Conservation (phyloP, 2,329 filamentous ascomycete species). For the Fusarium torreyae region DNA sequence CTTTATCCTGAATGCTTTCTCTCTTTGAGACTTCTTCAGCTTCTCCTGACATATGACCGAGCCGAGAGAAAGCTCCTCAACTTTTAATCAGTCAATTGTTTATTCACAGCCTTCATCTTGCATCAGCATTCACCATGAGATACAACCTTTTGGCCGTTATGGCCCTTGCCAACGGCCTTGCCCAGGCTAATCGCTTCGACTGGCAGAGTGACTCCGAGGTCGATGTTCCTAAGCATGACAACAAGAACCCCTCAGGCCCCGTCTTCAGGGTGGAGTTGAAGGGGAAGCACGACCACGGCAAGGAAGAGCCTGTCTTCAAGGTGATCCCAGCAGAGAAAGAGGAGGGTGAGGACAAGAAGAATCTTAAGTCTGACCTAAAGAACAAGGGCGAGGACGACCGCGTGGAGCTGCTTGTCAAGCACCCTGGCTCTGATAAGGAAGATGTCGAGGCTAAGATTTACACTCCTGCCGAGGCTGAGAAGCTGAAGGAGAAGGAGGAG, state of each 20-base stretch:
- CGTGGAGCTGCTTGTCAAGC: slow-evolving; percentile 14
- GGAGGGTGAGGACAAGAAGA: neutral
- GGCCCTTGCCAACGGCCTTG: slow-evolving; percentile 44
- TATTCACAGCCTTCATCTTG: slow-evolving; percentile 4
- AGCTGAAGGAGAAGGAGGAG: slow-evolving; percentile 9
- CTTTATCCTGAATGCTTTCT: slow-evolving; percentile 7
- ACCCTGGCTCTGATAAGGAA: neutral
- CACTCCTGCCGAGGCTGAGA: slow-evolving; percentile 1
- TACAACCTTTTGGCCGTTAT: slow-evolving; percentile 44
- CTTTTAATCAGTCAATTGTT: slow-evolving; percentile 28
- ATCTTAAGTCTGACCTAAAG: slow-evolving; percentile 6
- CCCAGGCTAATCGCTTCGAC: slow-evolving; percentile 38
- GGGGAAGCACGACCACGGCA: neutral
- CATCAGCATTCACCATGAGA: slow-evolving; percentile 39
- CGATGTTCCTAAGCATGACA: slow-evolving; percentile 9
- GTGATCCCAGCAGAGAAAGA: neutral
- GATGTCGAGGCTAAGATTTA: slow-evolving; percentile 4
- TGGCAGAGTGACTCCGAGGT: slow-evolving; percentile 18
- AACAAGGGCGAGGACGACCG: slow-evolving; percentile 18
- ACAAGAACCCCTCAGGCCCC: neutral
- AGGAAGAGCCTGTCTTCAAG: neutral
- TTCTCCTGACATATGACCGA: slow-evolving; percentile 13
- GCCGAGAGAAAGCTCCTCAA: slow-evolving; percentile 20
- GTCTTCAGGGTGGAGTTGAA: slow-evolving; percentile 10
- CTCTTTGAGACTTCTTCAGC: slow-evolving; percentile 16